These are phyloP conservation scores for Zoysia matrella DNA, from an alignment of 202 grass and related monocot species.

Conservation along the genomic window DNA sequence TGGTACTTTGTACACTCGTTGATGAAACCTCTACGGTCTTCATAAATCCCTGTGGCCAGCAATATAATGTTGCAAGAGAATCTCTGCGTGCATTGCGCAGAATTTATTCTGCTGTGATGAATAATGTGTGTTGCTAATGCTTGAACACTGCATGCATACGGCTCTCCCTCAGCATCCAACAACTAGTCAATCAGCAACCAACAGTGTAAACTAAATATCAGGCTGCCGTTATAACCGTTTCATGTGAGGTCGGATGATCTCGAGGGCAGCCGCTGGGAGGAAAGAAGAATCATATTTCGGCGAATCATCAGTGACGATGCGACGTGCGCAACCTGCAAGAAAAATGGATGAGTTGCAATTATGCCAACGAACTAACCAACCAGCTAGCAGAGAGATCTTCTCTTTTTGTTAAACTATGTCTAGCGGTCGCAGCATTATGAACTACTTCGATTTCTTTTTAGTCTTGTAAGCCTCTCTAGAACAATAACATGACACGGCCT, in stretches of 20 bases:
- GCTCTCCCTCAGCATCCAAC: neutral
- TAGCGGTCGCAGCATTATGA: conserved; percentile 18
- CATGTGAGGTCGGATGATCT: conserved; percentile 23
- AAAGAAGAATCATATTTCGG: conserved; percentile 36
- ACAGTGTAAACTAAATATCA: neutral
- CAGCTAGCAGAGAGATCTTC: conserved; percentile 16
- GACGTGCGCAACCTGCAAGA: neutral
- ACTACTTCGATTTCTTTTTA: neutral
- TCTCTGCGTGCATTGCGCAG: conserved; percentile 6
- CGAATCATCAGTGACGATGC: conserved; percentile 1
- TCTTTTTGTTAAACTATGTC: neutral
- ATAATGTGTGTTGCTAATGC: neutral
- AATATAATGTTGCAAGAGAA: neutral
- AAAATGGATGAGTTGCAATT: conserved; percentile 3
- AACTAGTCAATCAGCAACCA: conserved; percentile 18
- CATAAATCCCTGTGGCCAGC: neutral
- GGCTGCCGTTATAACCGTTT: conserved; percentile 51
- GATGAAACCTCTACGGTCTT: neutral
- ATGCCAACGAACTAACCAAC: conserved; percentile 28
- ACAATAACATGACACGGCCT: neutral
- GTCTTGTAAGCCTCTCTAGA: neutral
- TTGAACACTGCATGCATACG: neutral
- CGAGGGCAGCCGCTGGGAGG: conserved; percentile 2
- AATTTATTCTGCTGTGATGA: neutral
- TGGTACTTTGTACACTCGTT: neutral